Base-by-base conservation (phyloP, 1,284 basidiomycete genomes). In the Sutorius eximius region DNA sequence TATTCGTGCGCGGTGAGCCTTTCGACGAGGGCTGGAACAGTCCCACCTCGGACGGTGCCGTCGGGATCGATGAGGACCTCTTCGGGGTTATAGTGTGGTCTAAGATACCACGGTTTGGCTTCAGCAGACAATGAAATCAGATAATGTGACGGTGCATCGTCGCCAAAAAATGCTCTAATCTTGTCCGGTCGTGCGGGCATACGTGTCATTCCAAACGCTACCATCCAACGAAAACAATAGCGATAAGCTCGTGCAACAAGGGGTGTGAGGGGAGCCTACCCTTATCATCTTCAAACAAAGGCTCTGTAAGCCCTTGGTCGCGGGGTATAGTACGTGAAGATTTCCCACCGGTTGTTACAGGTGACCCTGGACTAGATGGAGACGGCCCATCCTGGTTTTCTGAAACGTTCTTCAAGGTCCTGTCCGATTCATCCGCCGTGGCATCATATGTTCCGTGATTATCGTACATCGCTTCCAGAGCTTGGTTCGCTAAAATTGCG, bases 51-150 rank as follows among this genome's bases (percentile, higher is more conserved):
- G 43, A 92, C 83, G 53, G 75, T 73, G 37, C 85, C 84, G 57
- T 86, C 85, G 18, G 84, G 80, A 62, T 86, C 82, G 60, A 89
- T 77, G 54, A 87, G 72, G 51, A 91, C 82, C 56, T 90, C 86
- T 13, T 79, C 77, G 12, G 82, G 76, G 46, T 77, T 77, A 67
- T 86, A 89, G 59, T 82, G 84, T 8, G 82, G 78, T 16, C 81
- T 80, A 41, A 92, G 75, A 69, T 85, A 87, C 85, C 84, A 87
- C 10, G 87, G 85, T 60, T 77, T 85, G 63, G 68, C 57, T 49
- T 75, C 72, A 15, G 76, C 73, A 45, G 73, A 71, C 53, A 74
- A 59, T 52, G 72, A 69, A 54, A 73, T 62, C 59, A 78, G 61
- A 59, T 77, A 73, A 59, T 77, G 70, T 37, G 68, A 65, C 6